Percentiles rank a stretch among this genome's conserved stretches.
phyloP scores from a whole-genome alignment of 192 early-diverging fungal genomes.

The Podila epicladia region DNA sequence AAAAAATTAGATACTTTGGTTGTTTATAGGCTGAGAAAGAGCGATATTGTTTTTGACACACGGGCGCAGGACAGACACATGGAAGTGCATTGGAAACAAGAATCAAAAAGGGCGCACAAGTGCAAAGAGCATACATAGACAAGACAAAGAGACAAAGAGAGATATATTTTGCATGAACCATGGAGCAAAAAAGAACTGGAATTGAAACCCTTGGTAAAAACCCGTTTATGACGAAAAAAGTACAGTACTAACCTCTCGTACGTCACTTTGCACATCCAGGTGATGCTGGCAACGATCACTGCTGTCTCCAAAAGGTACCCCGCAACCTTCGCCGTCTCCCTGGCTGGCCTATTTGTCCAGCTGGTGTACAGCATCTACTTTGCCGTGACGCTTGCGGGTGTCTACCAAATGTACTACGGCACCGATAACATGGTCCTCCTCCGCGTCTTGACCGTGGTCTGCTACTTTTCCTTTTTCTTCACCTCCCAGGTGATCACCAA shows the following conservation, averaged over 20 bases:
- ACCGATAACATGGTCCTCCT: slow-evolving; percentile 38
- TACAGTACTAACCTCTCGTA: slow-evolving; percentile 1
- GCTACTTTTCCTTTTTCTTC: slow-evolving; percentile 80
- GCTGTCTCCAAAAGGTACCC: slow-evolving; percentile 71
- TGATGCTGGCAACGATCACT: slow-evolving; percentile 78
- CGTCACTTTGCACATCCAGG: slow-evolving; percentile 54
- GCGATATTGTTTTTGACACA: not conserved
- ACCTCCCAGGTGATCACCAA: slow-evolving; percentile 81
- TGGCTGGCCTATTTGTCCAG: slow-evolving; percentile 72
- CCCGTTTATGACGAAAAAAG: slow-evolving; percentile 20
- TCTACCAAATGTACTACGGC: slow-evolving; percentile 47
- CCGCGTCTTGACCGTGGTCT: slow-evolving; percentile 64
- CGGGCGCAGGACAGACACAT: not conserved
- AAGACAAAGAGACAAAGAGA: too few species aligned
- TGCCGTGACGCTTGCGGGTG: slow-evolving; percentile 68
- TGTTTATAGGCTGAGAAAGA: not conserved
- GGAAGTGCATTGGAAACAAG: too few species aligned
- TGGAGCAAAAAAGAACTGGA: too few species aligned
- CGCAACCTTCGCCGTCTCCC: slow-evolving; percentile 71
- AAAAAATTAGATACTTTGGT: not conserved
- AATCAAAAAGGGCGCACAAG: too few species aligned
- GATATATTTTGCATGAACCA: too few species aligned
- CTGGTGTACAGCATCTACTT: slow-evolving; percentile 68
- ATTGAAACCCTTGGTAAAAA: slow-evolving; percentile 19
- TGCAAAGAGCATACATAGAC: too few species aligned